phyloP scores from a whole-genome alignment of 225 moss, liverwort and hornwort genomes.

The Sphagnum tenellum region DNA sequence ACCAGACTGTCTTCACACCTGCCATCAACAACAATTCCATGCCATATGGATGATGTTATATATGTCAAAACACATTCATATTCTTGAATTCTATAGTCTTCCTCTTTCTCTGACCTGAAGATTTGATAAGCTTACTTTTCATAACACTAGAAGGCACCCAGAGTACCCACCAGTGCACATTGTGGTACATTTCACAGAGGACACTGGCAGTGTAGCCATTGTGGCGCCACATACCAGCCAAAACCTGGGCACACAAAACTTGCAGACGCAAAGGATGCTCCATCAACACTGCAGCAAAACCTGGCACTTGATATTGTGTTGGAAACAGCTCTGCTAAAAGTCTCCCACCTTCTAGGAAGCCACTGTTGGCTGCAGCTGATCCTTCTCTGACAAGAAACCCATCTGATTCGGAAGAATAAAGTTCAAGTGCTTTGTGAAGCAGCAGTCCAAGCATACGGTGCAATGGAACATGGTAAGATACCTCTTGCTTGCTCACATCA shows the following conservation, averaged over 20 bases:
- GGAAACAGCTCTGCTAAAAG: constrained; percentile 60
- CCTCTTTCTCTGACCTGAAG: too few species aligned
- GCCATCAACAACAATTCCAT: constrained; percentile 9
- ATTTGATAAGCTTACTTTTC: too few species aligned
- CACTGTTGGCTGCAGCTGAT: neutral
- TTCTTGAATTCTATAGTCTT: too few species aligned
- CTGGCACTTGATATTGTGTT: constrained; percentile 57
- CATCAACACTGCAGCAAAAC: constrained; percentile 71
- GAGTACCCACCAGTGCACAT: constrained; percentile 59
- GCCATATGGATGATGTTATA: too few species aligned
- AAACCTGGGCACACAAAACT: constrained; percentile 90
- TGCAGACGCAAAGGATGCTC: constrained; percentile 94
- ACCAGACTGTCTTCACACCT: constrained; percentile 98
- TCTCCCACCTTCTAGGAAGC: neutral
- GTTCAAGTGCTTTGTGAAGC: constrained; percentile 52
- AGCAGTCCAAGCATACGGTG: constrained; percentile 82
- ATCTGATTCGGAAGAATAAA: constrained; percentile 14
- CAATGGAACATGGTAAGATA: constrained; percentile 82
- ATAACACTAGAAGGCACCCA: too few species aligned
- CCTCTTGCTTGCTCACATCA: constrained; percentile 84
- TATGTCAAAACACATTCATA: too few species aligned
- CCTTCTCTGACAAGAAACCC: constrained; percentile 4
- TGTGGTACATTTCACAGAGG: constrained; percentile 75
- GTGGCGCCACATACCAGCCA: constrained; percentile 93
- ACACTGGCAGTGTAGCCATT: constrained; percentile 66